Evolutionary conservation across 108 stramenopile genomes (phyloP), one percentile per base, ranked within the genome.

Genomic region (Nannochloropsis oceanica): DNA sequence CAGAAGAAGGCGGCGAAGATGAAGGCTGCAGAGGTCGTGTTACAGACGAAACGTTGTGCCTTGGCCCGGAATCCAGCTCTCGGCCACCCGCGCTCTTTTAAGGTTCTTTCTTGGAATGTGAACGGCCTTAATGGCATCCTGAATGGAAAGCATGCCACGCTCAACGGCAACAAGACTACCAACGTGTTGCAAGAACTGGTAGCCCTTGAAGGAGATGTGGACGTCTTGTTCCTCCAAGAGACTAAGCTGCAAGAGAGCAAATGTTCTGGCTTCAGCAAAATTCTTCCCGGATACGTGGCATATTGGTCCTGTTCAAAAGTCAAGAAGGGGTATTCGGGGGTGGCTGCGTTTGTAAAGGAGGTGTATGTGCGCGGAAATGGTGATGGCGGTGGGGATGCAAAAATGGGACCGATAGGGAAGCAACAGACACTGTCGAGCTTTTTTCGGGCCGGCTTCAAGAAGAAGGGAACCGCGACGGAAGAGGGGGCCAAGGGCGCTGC

Each of bases 271-370:
- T 73, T 73, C 10, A 10, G n/a, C 5, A 83, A 85, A 46, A 46
- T 94, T 13, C 90, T 94, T 44, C 88, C 91, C 8, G 96, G 95
- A 12, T 99, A 96, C 89, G 92, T 94, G 25, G 91, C 92, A 43
- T 90, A 95, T 88, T 99, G 91, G 87, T 93, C 90, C 84, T 97
- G 94, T 86, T 94, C 93, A 14, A 94, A 92, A 10, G 94, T 87
- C 73, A 98, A 96, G 92, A 98, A 97, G 85, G 98, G 98, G 22
- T 99, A 99, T 91, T 93, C 96, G 25, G 98, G 98, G 26, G 95
- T 95, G 2, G 96, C 95, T 34, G 94, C 96, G 42, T 97, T 97
- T 88, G 89, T 90, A 59, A 25, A 84, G 13, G 85, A 88, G 26
- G 43, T 43, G 26, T 18, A 44, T 80, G 59, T 73, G n/a, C 18